Evolutionary conservation across 768 basidiomycete genomes (phyloP), one percentile per base, ranked within the genome.

Genomic region (Dentipellis sp.): DNA sequence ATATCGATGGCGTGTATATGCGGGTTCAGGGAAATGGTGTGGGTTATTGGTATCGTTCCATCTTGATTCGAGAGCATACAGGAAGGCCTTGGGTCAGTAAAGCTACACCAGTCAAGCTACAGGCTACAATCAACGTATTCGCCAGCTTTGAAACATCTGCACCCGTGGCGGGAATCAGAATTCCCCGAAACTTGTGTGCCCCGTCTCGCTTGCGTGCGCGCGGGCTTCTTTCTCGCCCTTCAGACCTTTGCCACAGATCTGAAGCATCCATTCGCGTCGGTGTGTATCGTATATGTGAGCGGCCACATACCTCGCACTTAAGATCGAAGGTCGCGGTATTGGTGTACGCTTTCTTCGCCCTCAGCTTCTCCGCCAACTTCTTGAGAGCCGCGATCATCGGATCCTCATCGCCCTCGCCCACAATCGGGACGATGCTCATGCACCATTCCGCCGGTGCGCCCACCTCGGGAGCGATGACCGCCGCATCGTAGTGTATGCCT

Each of bases 401-500:
- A 63, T 89, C 86, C 3, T 71, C 67, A 12, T 75, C 72, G 34
- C 71, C 74, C 7, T 54, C 52, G 56, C 79, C 64, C 57, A 78
- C 81, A 10, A 83, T 73, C 8, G 84, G 84, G 65, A 92, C 91
- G 50, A 89, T 66, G 47, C 70, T 61, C 2, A 88, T 92, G 70
- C 97, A 94, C 80, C 94, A 99, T 57, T 90, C 93, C 23, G 74
- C 65, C 0, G 91, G 89, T 2, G 88, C 90, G 48, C 84, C 83
- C 9, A 75, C 73, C 69, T 81, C 76, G 0, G 92, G 97, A 14
- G 94, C 83, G 40, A 94, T 72, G 0, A 89, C 85, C 5, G 87
- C 82, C 9, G 91, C 91, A 68, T 99, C 95, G 69, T 99, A 99
- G 68, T 98, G 94, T 48, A 97, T 97, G 2, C 95, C 95, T 0